Evolutionary conservation across 345 rosid genomes (phyloP).

Genomic region (Acer negundo): DNA sequence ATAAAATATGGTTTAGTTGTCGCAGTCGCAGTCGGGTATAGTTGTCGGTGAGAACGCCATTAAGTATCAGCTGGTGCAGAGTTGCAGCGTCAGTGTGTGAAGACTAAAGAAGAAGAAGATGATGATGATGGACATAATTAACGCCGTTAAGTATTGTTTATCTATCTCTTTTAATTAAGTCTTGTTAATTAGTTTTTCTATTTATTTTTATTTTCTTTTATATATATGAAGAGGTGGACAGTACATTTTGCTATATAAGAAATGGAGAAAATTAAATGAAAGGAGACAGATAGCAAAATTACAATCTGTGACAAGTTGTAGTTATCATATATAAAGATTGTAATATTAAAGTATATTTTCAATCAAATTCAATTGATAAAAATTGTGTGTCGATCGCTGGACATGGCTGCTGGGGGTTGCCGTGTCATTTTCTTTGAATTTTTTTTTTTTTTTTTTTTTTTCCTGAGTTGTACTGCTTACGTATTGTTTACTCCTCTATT

Average conservation of each 20-base stretch:
- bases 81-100: slow-evolving; percentile 76
- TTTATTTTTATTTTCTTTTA: neutral
- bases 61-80: slow-evolving; percentile 54
- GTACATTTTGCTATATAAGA: slow-evolving; percentile 11
- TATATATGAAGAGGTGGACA: neutral
- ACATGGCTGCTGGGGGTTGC: no score
- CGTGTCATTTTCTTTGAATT: no score
- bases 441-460: no score
- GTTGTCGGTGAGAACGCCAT: slow-evolving; percentile 60
- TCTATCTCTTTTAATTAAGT: neutral
- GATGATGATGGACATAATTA: neutral
- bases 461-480: slow-evolving; percentile 6
- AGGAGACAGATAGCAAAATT: slow-evolving; percentile 1
- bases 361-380: slow-evolving; percentile 10
- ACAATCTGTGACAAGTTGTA: slow-evolving; percentile 12
- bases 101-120: neutral
- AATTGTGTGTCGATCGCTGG: slow-evolving; percentile 7
- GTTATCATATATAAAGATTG: neutral
- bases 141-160: slow-evolving; percentile 14
- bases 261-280: neutral
- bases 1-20: no score
- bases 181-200: neutral
- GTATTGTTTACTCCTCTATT: neutral
- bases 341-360: neutral
- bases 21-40: slow-evolving; percentile 56